A percentile compares a stretch with the other conserved stretches of the same genome.
These are phyloP conservation scores for Escovopsis weberi DNA, from an alignment of 2,329 filamentous ascomycete genomes.

Conservation along the genomic window DNA sequence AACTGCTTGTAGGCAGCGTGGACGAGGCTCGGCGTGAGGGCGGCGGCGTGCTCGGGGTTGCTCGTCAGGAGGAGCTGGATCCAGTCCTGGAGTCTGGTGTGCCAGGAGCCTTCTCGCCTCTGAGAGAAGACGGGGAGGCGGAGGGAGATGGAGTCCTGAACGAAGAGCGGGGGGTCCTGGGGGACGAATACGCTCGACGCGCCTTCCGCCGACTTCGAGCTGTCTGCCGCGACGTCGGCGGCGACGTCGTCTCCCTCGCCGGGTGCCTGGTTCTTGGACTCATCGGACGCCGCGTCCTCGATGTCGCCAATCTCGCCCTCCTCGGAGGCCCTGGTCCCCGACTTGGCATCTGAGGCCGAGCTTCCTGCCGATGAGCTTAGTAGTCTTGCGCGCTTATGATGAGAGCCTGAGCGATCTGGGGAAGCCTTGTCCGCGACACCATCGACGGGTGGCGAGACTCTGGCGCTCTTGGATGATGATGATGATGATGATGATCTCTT, in stretches of 20 bases:
- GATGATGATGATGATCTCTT: neutral
- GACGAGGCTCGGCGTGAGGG: slow-evolving; percentile 12
- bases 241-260: too few relatives aligned
- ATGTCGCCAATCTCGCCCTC: neutral
- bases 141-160: slow-evolving; percentile 9
- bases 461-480: neutral
- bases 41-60: slow-evolving; percentile 11
- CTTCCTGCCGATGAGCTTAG: neutral
- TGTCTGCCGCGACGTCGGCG: too few relatives aligned
- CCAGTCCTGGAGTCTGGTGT: slow-evolving; percentile 22
- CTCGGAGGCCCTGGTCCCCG: slow-evolving; percentile 19
- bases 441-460: neutral
- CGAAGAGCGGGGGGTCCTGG: slow-evolving; percentile 10
- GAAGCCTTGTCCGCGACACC: neutral
- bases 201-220: neutral
- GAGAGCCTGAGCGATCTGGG: neutral
- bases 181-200: slow-evolving; percentile 9
- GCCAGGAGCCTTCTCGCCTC: slow-evolving; percentile 19
- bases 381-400: slow-evolving; percentile 8
- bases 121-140: slow-evolving; percentile 15
- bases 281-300: neutral
- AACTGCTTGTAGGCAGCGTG: slow-evolving; percentile 17
- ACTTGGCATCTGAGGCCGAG: slow-evolving; percentile 1
- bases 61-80: slow-evolving; percentile 14
- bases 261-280: too few relatives aligned